Base-by-base conservation (phyloP, 1,139 yeast species). In the Debaryomyces subglobosus region DNA sequence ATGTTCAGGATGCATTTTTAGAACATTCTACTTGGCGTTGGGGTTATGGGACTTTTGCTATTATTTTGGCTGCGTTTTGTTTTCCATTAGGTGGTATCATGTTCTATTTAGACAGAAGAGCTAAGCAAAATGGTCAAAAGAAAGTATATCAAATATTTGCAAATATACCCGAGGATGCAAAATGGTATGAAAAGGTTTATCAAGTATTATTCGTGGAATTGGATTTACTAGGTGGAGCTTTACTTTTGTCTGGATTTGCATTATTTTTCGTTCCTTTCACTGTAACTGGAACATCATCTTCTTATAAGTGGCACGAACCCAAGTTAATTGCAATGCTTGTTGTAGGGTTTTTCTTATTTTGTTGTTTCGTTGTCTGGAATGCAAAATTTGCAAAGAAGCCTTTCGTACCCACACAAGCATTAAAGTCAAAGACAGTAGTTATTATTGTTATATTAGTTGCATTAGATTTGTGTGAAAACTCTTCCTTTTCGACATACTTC, bases 221-320 rank as follows among this genome's bases (percentile, higher is more conserved):
- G 43, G 76, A 71, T 55, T 43, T 68, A n/a, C 53, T 67, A 29
- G 77, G 77, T 27, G 58, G 62, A 25, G 41, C 64, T 10, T 45
- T 53, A 21, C 24, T 53, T 35, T 54, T 63, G 37, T 60, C 63
- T 36, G 74, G 71, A 6, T 59, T 70, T 42, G 54, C 64, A 5
- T 54, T 71, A 15, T 62, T 71, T 52, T 58, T 71, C 43, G 56
- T 72, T 13, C 72, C 77, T 9, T 60, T 71, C 53, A 63, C 67
- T 13, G 50, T 71, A 20, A 56, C 64, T n/a, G 57, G 57, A 42
- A 54, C 42, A 15, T 43, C 54, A 1, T 43, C 51, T 15, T 33
- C 63, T 16, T 56, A 59, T 39, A 59, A 58, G 38, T 55, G 60
- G 44, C 53, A 59, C 16, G 60, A 60, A 16, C 62, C 68, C 57